Percentiles rank a stretch among this genome's conserved stretches.
Evolutionary conservation across 2,329 filamentous ascomycete species (phyloP).

Genomic region (Fusarium sarcochroum): DNA sequence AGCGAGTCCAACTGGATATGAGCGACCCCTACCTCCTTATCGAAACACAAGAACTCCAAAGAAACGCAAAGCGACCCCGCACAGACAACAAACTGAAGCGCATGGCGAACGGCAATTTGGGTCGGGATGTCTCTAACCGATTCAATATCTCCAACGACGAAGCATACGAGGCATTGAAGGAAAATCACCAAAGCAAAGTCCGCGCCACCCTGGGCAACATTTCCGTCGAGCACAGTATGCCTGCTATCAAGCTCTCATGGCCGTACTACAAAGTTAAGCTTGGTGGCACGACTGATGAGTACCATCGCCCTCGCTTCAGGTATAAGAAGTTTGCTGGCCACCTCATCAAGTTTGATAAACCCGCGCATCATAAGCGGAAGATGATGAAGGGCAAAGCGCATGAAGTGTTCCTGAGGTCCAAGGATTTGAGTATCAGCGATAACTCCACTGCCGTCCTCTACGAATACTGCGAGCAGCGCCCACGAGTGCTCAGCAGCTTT

Average conservation of each 20-base stretch:
- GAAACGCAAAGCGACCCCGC: slow-evolving; percentile 71
- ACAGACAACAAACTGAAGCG: slow-evolving; percentile 72
- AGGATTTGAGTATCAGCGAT: slow-evolving; percentile 87
- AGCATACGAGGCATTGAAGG: slow-evolving; percentile 94
- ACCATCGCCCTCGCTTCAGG: slow-evolving; percentile 84
- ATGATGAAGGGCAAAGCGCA: slow-evolving; percentile 84
- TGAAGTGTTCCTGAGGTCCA: slow-evolving; percentile 83
- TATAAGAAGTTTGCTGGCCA: slow-evolving; percentile 78
- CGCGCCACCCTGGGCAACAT: slow-evolving; percentile 92
- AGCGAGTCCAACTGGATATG: slow-evolving; percentile 85
- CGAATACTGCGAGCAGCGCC: slow-evolving; percentile 96
- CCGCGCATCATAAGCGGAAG: slow-evolving; percentile 83
- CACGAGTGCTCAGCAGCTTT: slow-evolving; percentile 92
- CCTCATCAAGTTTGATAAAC: slow-evolving; percentile 79
- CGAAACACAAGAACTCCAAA: slow-evolving; percentile 79
- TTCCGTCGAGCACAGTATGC: slow-evolving; percentile 94
- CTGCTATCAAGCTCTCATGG: slow-evolving; percentile 91
- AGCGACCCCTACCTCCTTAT: slow-evolving; percentile 90
- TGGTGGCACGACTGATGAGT: slow-evolving; percentile 80
- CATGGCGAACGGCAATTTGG: slow-evolving; percentile 77
- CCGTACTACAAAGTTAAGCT: slow-evolving; percentile 95
- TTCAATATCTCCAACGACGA: slow-evolving; percentile 98
- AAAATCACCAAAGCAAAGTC: slow-evolving; percentile 97
- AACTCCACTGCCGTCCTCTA: slow-evolving; percentile 90
- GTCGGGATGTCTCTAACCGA: slow-evolving; percentile 80